Base-by-base conservation (phyloP, 768 basidiomycete genomes). In the Hygrophorus pudorinus region DNA sequence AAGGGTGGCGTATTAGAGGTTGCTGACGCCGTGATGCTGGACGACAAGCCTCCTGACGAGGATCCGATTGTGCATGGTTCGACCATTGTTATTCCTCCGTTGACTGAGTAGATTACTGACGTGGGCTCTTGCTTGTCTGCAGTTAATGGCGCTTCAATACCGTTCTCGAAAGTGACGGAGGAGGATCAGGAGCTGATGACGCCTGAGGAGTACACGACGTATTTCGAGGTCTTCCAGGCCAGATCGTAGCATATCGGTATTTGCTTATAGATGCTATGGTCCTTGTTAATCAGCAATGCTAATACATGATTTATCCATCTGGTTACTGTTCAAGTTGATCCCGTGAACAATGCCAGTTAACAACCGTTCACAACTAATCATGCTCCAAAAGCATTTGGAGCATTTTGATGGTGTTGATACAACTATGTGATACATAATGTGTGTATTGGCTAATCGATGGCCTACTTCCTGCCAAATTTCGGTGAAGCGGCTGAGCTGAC, bases 181-280 rank as follows among this genome's bases (percentile, higher is more conserved):
- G 93, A 91, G 51, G 84, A 93, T 57, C 84, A 91, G 54, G 92
- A 91, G 38, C 57, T 81, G 53, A 96, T 96, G 92, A 88, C 87
- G 3, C 81, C 87, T 1, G 92, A 93, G 45, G 92, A 96, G 62
- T 94, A 94, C 57, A 79, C 81, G 24, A 77, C 78, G 28, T 90
- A 76, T 63, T 89, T 81, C 56, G 78, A 85, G 52, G 67, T 87
- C 48, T 67, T 79, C 57, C 75, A 77, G 61, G 66, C 71, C 41
- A 68, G 61, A 41, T 63, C 64, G 47, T 68, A 58, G 41, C 47
- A 50, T 38, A 17, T 38, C 16, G 14, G 14, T 38, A 38, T 38
- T 38, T 20, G 2, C 37, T 37, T 5, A 24, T 24, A 24, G 24
- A 24, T 7, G 7, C 7, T 24, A 24, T 24, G 24, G 24, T n/a